Base-by-base conservation (phyloP, 1,284 basidiomycete species). In the Pyrrhoderma lamaoense region DNA sequence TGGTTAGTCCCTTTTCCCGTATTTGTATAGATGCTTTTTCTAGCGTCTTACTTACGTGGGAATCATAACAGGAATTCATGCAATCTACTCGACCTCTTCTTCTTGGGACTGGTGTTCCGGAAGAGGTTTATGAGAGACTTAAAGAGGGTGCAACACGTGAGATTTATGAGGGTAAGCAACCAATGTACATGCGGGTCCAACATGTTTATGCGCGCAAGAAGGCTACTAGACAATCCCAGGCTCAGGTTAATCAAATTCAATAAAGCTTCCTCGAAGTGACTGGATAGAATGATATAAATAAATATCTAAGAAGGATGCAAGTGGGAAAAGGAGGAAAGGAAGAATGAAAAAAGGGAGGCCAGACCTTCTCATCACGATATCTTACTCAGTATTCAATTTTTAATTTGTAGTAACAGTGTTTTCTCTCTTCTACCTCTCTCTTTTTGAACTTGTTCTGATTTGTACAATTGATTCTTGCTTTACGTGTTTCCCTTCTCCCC, bases 11-110 rank as follows among this genome's bases (percentile, higher is more conserved):
- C 31, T 13, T 43, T 31, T 43, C n/a, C n/a, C 27, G 11, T 31
- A 31, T 31, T 31, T 11, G 11, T 31, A 31, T 31, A n/a, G n/a
- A 35, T 46, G 42, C 27, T 36, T 43, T 54, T 59, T 46, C 39
- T 19, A 25, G 56, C 19, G 31, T 45, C 14, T 18, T 47, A 19
- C 18, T 55, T 36, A 34, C n/a, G n/a, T n/a, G n/a, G n/a, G n/a
- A n/a, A n/a, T n/a, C n/a, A n/a, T n/a, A n/a, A 5, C 55, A 88
- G 85, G 70, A 74, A 9, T 86, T 87, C 59, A 58, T 88, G 42
- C 71, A 70, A 51, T 79, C 80, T 1, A 78, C 76, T 14, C 71
- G 81, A n/a, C 81, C 84, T 25, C 66, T 88, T 38, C 70, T 89
- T 1, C 72, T 88, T 5, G 74, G 77, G 13, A 75, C 70, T 57